A percentile compares a stretch with the other conserved stretches of the same genome.
Conservation (phyloP, 805 yeast genomes). For the Nakazawaea ernobii region DNA sequence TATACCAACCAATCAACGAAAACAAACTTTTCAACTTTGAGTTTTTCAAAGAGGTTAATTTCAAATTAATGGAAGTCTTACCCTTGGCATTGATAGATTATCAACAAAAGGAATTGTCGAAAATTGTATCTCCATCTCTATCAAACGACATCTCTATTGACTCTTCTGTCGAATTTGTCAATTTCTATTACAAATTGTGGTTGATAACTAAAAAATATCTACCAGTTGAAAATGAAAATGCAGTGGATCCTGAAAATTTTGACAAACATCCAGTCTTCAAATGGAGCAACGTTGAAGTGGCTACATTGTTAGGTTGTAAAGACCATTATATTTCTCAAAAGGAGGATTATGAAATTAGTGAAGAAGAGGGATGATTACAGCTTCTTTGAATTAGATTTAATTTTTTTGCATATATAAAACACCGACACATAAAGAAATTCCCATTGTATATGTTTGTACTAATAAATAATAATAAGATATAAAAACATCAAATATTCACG, state of each 20-base stretch:
- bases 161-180: conserved; percentile 44
- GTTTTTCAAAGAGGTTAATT: conserved; percentile 36
- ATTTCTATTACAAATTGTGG: conserved; percentile 37
- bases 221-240: conserved; percentile 16
- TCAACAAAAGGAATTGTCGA: conserved; percentile 49
- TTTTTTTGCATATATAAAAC: too few relatives aligned
- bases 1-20: conserved; percentile 61
- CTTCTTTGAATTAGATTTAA: too few relatives aligned
- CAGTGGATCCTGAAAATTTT: conserved; percentile 21
- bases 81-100: conserved; percentile 58
- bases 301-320: conserved; percentile 69
- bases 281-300: conserved; percentile 56
- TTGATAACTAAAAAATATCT: conserved; percentile 32
- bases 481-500: not conserved
- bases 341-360: conserved; percentile 4
- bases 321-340: conserved; percentile 24
- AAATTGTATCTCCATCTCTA: conserved; percentile 57
- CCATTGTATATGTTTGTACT: conserved; percentile 10
- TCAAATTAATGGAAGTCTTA: conserved; percentile 41
- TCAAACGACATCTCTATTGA: conserved; percentile 48
- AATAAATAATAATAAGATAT: not conserved
- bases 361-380: conserved; percentile 1
- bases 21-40: conserved; percentile 48
- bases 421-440: too few relatives aligned
- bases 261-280: conserved; percentile 30